These are phyloP conservation scores for Alternaria arbusti DNA, from an alignment of 2,329 filamentous ascomycete genomes.

Conservation along the genomic window DNA sequence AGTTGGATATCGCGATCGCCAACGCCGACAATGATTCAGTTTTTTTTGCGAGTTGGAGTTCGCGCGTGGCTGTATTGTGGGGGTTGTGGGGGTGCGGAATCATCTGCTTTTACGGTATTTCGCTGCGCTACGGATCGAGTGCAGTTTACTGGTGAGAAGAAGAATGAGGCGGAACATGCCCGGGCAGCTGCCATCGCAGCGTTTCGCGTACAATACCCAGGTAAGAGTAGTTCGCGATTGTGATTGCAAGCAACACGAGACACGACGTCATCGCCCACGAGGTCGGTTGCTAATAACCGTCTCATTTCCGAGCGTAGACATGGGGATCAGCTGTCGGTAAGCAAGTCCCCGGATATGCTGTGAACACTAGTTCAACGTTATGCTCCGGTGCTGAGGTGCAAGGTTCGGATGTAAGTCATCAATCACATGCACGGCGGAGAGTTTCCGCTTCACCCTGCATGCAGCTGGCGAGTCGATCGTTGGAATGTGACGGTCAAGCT, in stretches of 20 bases:
- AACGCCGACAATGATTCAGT: background rate
- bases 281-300: background rate
- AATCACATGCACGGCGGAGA: background rate
- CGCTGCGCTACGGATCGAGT: background rate
- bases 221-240: background rate
- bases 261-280: background rate
- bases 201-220: background rate
- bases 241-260: background rate
- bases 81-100: background rate
- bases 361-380: background rate
- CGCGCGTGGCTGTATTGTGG: background rate
- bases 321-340: background rate
- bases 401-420: background rate
- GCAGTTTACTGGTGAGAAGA: background rate
- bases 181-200: background rate
- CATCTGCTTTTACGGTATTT: background rate
- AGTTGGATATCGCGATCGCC: background rate
- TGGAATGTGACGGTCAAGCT: background rate
- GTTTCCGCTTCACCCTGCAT: background rate
- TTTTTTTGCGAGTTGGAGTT: background rate
- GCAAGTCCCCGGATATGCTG: background rate
- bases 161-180: background rate
- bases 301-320: background rate
- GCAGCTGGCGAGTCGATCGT: background rate
- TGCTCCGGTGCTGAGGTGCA: background rate